Base-by-base conservation (phyloP, 768 basidiomycete species). In the Sporobolomyces roseus region DNA sequence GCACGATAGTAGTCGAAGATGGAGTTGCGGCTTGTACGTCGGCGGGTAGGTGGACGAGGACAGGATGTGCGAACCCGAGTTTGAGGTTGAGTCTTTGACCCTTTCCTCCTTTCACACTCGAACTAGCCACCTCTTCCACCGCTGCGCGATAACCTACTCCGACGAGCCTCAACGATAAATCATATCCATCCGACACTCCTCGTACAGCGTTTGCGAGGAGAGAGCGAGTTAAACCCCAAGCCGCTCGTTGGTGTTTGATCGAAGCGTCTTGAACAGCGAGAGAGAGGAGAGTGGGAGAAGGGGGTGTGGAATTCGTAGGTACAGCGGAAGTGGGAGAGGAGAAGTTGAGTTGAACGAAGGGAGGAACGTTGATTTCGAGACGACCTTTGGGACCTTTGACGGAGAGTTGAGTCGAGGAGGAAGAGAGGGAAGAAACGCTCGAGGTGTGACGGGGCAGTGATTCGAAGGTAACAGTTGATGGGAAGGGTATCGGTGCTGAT, bases 171-270 rank as follows among this genome's bases (percentile, higher is more conserved):
- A 99, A 78, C 19, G 91, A 87, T 13, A 90, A 83, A 0, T 83
- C 83, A 80, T 90, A 97, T 6, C 93, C 93, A 66, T 87, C 84
- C 7, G 90, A 88, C 83, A 97, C 91, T 49, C 94, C 94, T 19
- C 81, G 83, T 70, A 99, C 85, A 21, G 93, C 93, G 77, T 98
- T 97, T 72, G 84, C 82, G 77, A 97, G 89, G 72, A 93, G 83
- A 0, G 92, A 88, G 61, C 93, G 86, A 19, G 91, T 93, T 51
- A 90, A 86, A n/a, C 94, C 94, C 93, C 94, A 98, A 83, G 90
- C 88, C 65, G 88, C 85, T 49, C 90, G 85, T 79, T 97, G 93
- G 60, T 85, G 45, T 50, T 69, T 70, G 51, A 69, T 49, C 19
- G 64, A 33, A 0, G 68, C 3, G 35, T 73, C 62, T 14, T 52